These are phyloP conservation scores for Citrus unshiu DNA, from an alignment of 345 rosid genomes.

Conservation along the genomic window DNA sequence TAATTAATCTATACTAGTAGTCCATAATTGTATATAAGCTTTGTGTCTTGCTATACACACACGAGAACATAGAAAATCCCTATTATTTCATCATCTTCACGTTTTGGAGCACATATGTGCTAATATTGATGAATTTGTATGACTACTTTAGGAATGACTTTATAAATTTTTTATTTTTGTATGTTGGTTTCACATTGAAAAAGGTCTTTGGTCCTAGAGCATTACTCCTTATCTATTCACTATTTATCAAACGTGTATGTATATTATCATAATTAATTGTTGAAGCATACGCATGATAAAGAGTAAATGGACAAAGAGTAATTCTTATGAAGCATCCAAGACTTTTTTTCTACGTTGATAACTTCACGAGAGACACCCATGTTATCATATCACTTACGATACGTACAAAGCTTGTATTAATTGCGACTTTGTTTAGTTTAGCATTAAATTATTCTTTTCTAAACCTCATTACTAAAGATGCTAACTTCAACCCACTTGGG, in stretches of 20 bases:
- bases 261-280: no score
- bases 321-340: no score
- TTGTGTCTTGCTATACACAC: no score
- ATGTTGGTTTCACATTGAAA: no score
- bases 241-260: no score
- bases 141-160: not conserved
- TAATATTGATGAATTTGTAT: not conserved
- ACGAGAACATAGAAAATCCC: no score
- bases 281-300: no score
- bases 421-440: no score
- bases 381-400: no score
- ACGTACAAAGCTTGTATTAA: no score
- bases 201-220: rapidly evolving
- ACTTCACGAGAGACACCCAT: no score
- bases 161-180: not conserved
- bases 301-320: rapidly evolving
- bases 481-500: not conserved
- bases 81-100: not conserved
- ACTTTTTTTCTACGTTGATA: rapidly evolving
- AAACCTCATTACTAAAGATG: not conserved
- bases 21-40: not conserved
- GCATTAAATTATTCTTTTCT: no score
- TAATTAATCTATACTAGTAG: not conserved
- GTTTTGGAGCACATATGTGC: not conserved
- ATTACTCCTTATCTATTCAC: rapidly evolving